phyloP scores from a whole-genome alignment of 257 asterid genomes.

The Haberlea rhodopensis region DNA sequence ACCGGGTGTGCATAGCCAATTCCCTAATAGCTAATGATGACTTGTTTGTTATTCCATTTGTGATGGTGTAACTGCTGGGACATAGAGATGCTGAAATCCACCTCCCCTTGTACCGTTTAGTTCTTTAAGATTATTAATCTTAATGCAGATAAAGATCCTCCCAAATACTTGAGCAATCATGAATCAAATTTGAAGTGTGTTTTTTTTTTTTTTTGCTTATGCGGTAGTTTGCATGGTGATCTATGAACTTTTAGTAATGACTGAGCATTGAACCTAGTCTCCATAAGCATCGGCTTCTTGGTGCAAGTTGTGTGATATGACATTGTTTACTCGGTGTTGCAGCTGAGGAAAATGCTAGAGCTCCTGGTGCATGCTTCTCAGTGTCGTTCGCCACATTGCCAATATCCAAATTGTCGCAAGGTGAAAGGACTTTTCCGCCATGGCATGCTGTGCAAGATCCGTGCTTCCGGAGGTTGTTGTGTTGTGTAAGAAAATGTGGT shows the following conservation, averaged over 20 bases:
- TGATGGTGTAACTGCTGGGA: too few relatives aligned
- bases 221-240: neutral
- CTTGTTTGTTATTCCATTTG: too few relatives aligned
- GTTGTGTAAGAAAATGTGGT: conserved; percentile 95
- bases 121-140: too few relatives aligned
- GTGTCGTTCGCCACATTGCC: conserved; percentile 77
- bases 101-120: too few relatives aligned
- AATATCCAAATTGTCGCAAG: conserved; percentile 90
- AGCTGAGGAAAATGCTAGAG: conserved; percentile 95
- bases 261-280: neutral
- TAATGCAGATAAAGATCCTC: neutral
- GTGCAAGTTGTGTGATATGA: conserved; percentile 18
- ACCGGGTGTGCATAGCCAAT: neutral
- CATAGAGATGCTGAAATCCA: too few relatives aligned
- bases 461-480: conserved; percentile 93
- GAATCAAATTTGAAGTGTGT: neutral
- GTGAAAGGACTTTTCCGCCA: conserved; percentile 98
- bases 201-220: neutral
- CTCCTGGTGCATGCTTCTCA: conserved; percentile 95
- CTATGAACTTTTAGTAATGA: neutral
- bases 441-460: conserved; percentile 78
- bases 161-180: conserved; percentile 1
- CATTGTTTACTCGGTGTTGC: conserved; percentile 37
- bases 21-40: too few relatives aligned
- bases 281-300: neutral